These are phyloP conservation scores for Auricularia heimuer DNA, from an alignment of 768 basidiomycete species.

Conservation along the genomic window DNA sequence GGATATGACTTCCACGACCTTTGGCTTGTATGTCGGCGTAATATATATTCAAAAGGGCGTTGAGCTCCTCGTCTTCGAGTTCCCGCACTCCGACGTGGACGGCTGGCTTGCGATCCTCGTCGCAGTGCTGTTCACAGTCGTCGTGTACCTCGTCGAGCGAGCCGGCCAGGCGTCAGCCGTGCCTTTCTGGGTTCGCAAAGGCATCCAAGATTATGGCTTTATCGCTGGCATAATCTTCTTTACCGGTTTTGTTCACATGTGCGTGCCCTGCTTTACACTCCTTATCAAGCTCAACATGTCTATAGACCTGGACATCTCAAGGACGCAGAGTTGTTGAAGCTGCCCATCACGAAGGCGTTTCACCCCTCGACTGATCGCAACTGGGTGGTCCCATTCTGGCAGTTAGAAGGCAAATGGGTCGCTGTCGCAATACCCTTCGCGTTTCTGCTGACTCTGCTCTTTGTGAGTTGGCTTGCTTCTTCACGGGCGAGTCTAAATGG, in stretches of 20 bases:
- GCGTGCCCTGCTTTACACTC: no score
- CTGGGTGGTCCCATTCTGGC: slow-evolving; percentile 35
- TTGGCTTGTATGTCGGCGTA: slow-evolving; percentile 26
- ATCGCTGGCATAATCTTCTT: slow-evolving; percentile 19
- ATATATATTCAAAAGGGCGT: slow-evolving; percentile 23
- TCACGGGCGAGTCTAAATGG: neutral
- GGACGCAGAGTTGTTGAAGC: slow-evolving; percentile 24
- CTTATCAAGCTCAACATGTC: no score
- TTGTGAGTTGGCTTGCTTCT: slow-evolving; percentile 9
- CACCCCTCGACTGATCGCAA: slow-evolving; percentile 20
- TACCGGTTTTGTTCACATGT: slow-evolving; percentile 19
- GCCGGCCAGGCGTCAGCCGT: neutral
- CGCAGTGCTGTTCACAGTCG: slow-evolving; percentile 23
- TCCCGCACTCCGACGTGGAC: slow-evolving; percentile 9
- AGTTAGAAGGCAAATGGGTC: slow-evolving; percentile 30
- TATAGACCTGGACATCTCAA: slow-evolving; percentile 23
- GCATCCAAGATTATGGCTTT: slow-evolving; percentile 14
- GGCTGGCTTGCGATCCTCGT: slow-evolving; percentile 16
- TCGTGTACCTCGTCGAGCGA: slow-evolving; percentile 18
- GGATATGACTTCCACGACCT: slow-evolving; percentile 26
- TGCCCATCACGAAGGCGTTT: slow-evolving; percentile 21
- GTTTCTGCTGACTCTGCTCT: slow-evolving; percentile 31
- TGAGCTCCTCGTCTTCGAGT: slow-evolving; percentile 25
- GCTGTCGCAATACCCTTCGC: slow-evolving; percentile 34
- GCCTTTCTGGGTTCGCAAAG: neutral